Percentiles rank a stretch among this genome's conserved stretches.
phyloP scores from a whole-genome alignment of 495 filamentous ascomycete species.

The Hypoxylon rickii region DNA sequence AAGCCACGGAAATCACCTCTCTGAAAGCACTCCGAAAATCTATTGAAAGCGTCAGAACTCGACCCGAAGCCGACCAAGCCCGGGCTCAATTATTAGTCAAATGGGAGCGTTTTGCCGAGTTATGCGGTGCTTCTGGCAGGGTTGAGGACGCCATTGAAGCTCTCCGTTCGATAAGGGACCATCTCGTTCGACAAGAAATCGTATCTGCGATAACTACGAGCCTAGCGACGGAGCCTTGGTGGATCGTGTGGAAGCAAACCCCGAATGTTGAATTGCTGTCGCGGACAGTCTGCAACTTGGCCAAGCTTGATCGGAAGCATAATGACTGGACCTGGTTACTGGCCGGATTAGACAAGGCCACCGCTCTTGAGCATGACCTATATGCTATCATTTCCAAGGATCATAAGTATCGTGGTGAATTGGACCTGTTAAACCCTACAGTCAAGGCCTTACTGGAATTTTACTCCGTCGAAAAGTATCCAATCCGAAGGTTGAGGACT shows the following conservation, averaged over 20 bases:
- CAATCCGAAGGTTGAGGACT: constrained; percentile 49
- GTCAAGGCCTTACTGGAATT: constrained; percentile 46
- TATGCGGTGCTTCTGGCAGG: constrained; percentile 44
- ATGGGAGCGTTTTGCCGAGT: constrained; percentile 55
- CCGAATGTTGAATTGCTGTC: constrained; percentile 49
- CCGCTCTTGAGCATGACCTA: constrained; percentile 54
- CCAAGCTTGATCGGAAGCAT: constrained; percentile 51
- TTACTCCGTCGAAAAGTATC: constrained; percentile 49
- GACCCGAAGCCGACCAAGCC: constrained; percentile 49
- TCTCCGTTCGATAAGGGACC: constrained; percentile 49
- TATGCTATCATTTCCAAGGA: constrained; percentile 44
- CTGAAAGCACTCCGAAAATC: constrained; percentile 56
- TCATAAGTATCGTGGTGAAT: constrained; percentile 28
- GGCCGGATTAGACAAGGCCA: constrained; percentile 50
- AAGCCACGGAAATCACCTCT: constrained; percentile 42
- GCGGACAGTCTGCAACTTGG: constrained; percentile 49
- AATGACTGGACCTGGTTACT: constrained; percentile 52
- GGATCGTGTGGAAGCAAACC: constrained; percentile 42
- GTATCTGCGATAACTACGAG: constrained; percentile 43
- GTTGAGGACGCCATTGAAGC: constrained; percentile 49
- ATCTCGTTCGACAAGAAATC: constrained; percentile 51
- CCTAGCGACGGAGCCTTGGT: constrained; percentile 42
- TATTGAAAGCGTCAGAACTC: constrained; percentile 52
- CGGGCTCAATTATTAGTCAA: constrained; percentile 52
- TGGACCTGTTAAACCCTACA: constrained; percentile 42